Evolutionary conservation across 2,329 filamentous ascomycete species (phyloP), one percentile per base, ranked within the genome.

Genomic region (Mariannaea sp.): DNA sequence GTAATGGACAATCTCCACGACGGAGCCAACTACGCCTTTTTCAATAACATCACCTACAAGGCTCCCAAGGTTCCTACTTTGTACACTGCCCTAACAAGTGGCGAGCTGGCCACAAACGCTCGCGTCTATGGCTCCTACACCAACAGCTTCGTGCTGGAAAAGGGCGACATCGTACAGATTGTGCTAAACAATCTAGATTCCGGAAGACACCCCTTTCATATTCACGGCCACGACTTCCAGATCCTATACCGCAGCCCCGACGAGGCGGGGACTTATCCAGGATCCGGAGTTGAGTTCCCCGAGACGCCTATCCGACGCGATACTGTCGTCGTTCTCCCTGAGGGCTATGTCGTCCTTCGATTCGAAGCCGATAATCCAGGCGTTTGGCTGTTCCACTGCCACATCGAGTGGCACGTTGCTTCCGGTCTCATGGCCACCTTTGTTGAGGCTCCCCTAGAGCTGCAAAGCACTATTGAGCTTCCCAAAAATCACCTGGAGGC

Each of bases 161-260:
- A 86, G 57, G 82, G 81, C 50, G 77, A 86, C 55, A 77, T 90
- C n/a, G 82, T 92, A 22, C 85, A 92, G 66, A 80, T 93, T 44
- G 73, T 91, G 14, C 75, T 93, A n/a, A 90, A 92, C 75, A 93
- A 92, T 66, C 77, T 84, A 38, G 89, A 93, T 62, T 68, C 79
- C 55, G 75, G 89, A 35, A 85, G 84, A 7, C 88, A 92, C 64
- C 90, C 84, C 4, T 92, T 92, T 75, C 88, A 90, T 64, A 69
- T 95, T 1, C 92, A 94, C 73, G 89, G 89, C 0, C 88, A 91
- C 69, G 76, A 82, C 60, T 91, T 92, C 73, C 88, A 90, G 70
- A 77, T 86, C 4, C 68, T 90, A 29, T 77, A 81, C 58, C 84
- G 87, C 20, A 82, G 80, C 1, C 73, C 70, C 0, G 83, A 86